A percentile compares a stretch with the other conserved stretches of the same genome.
Conservation (phyloP, 2,329 filamentous ascomycete genomes). For the Ophiocordyceps camponoti-leonardi region DNA sequence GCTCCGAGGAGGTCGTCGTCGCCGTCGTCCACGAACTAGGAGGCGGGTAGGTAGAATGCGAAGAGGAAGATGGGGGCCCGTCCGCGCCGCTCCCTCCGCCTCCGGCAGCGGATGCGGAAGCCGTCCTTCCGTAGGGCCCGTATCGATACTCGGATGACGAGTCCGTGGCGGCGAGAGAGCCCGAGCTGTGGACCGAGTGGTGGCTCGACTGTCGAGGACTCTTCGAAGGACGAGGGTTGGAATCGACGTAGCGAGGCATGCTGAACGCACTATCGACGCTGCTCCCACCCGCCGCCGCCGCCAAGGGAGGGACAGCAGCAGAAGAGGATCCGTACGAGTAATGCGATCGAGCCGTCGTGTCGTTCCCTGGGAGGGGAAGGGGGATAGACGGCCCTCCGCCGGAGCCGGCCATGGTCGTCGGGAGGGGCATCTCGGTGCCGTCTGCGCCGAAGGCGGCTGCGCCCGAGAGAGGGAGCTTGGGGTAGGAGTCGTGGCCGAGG, state of each 20-base stretch:
- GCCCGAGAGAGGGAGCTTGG: slow-evolving; percentile 33
- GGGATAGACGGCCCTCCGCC: slow-evolving; percentile 36
- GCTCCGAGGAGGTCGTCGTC: slow-evolving; percentile 12
- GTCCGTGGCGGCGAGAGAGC: slow-evolving; percentile 28
- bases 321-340: slow-evolving; percentile 37
- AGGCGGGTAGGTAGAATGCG: slow-evolving; percentile 29
- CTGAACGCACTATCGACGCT: slow-evolving; percentile 29
- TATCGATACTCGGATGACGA: slow-evolving; percentile 39
- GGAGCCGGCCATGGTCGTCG: no score
- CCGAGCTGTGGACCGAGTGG: slow-evolving; percentile 32
- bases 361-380: slow-evolving; percentile 29
- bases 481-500: slow-evolving; percentile 32
- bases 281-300: no score
- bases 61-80: background rate
- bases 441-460: slow-evolving; percentile 29
- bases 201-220: slow-evolving; percentile 37
- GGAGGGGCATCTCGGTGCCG: slow-evolving; percentile 34
- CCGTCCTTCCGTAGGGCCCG: slow-evolving; percentile 19
- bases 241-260: slow-evolving; percentile 39
- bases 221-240: slow-evolving; percentile 34
- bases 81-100: background rate
- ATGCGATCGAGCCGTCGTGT: slow-evolving; percentile 32
- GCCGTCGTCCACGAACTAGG: slow-evolving; percentile 29
- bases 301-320: slow-evolving; percentile 31
- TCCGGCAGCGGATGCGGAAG: no score